Base-by-base conservation (phyloP, 2,329 filamentous ascomycete species). In the Calonectria hawksworthii region DNA sequence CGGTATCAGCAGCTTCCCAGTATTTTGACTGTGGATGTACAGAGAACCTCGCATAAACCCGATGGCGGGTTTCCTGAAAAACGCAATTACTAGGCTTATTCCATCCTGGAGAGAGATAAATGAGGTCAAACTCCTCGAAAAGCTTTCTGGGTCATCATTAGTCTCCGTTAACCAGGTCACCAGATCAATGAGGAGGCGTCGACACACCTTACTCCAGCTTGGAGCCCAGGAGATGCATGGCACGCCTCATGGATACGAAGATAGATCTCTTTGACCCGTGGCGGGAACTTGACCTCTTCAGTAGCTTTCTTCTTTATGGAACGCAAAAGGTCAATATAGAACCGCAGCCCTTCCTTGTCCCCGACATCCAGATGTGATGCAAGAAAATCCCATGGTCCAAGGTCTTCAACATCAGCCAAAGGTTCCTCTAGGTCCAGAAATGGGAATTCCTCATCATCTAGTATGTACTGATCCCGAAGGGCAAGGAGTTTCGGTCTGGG, bases 1-100 rank as follows among this genome's bases (percentile, higher is more conserved):
- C 78, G 3, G 78, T 71, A 30, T 80, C 79, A 72, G 73, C 80
- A 10, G 78, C 78, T 6, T 80, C 76, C 78, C 78, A 79, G 54
- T 76, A 68, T 44, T 54, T 70, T 2, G 73, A 68, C 2, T 75
- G 76, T 0, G 78, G 76, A 28, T 79, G 75, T n/a, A 79, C 75
- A 1, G 77, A 73, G 4, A 76, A 78, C 63, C 74, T 76, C 14
- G 13, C 28, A 23, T 26, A 18, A 1, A 30, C 11, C 23, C 67
- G 23, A 8, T 18, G 13, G 13, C 10, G 23, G 72, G 74, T 2
- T 73, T 47, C 2, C 13, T 28, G 52, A 14, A 51, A 18, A 30
- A 79, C 23, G 13, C 78, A 80, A 63, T 75, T 64, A 23, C 75
- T 79, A 4, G 76, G 77, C 4, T 32, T 28, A 14, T 10, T 18